A percentile compares a stretch with the other conserved stretches of the same genome.
phyloP scores from a whole-genome alignment of 129 eudicot species.

The Saposhnikovia divaricata region DNA sequence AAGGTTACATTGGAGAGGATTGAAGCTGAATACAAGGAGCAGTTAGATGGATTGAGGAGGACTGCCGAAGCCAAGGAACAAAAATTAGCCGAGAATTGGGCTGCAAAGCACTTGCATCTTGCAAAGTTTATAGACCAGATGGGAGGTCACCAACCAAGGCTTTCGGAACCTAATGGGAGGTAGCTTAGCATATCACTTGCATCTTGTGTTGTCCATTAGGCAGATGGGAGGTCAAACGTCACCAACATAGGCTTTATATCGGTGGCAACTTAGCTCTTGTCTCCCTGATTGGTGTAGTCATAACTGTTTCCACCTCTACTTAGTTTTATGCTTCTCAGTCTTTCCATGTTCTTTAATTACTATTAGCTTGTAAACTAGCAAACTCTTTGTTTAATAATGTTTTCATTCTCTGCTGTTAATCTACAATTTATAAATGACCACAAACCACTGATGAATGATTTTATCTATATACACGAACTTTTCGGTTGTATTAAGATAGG shows the following conservation, averaged over 20 bases:
- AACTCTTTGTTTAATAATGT: neutral
- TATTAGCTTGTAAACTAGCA: neutral
- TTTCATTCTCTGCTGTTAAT: neutral
- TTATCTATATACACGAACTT: neutral
- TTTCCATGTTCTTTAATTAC: neutral
- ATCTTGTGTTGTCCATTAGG: neutral
- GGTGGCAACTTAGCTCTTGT: neutral
- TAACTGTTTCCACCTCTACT: neutral
- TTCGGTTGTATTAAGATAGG: neutral
- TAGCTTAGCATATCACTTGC: neutral
- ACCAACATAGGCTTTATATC: neutral
- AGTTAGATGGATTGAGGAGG: conserved; percentile 38
- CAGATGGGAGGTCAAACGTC: neutral
- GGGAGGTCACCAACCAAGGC: conserved; percentile 21
- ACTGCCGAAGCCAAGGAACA: conserved; percentile 60
- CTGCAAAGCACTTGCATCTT: conserved; percentile 43
- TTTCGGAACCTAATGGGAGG: conserved; percentile 10
- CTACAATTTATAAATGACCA: neutral
- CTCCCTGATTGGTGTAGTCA: neutral
- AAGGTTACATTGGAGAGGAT: conserved; percentile 32
- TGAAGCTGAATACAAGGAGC: conserved; percentile 54
- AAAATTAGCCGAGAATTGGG: conserved; percentile 56
- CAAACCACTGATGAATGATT: neutral
- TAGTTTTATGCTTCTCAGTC: neutral
- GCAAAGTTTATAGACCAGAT: conserved; percentile 48